Evolutionary conservation across 192 early-diverging fungal genomes (phyloP).

Genomic region (Thoreauomyces humboldtii): DNA sequence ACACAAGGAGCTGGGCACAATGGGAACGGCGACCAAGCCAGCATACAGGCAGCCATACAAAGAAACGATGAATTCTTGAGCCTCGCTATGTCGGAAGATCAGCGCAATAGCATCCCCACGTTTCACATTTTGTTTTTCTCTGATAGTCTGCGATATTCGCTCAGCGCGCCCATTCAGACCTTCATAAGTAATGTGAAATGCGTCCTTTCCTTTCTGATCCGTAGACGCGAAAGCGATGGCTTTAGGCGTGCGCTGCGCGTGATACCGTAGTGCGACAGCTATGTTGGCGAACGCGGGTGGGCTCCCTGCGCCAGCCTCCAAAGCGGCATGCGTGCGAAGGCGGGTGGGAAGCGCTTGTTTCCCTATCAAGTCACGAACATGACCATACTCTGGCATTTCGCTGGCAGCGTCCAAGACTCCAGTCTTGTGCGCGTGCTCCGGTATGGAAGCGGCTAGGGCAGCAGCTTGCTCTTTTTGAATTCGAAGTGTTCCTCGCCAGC

Average conservation of each 20-base stretch:
- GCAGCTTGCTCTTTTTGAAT: too few species aligned
- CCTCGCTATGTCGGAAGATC: conserved; percentile 77
- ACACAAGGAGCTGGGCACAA: conserved; percentile 59
- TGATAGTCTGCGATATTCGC: conserved; percentile 67
- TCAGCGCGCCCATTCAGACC: conserved; percentile 69
- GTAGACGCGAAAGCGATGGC: conserved; percentile 63
- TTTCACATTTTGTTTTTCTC: conserved; percentile 56
- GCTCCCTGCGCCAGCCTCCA: too few species aligned
- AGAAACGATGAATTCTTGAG: conserved; percentile 77
- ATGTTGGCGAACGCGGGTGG: conserved; percentile 62
- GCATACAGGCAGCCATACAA: conserved; percentile 79
- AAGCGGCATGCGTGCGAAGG: conserved; percentile 7
- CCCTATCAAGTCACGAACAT: conserved; percentile 3
- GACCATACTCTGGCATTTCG: neutral
- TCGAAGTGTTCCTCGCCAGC: conserved; percentile 1
- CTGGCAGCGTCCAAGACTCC: too few species aligned
- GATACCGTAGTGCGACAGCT: conserved; percentile 64
- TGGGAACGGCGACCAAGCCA: conserved; percentile 79
- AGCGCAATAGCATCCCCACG: conserved; percentile 72
- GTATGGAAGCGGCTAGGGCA: too few species aligned
- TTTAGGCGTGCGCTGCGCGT: conserved; percentile 57
- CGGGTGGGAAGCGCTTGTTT: conserved; percentile 25
- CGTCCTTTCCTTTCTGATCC: conserved; percentile 74
- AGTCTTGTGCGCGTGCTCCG: too few species aligned
- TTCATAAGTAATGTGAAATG: conserved; percentile 67